These are phyloP conservation scores for Penicillium roqueforti DNA, from an alignment of 495 filamentous ascomycete species.

Conservation along the genomic window DNA sequence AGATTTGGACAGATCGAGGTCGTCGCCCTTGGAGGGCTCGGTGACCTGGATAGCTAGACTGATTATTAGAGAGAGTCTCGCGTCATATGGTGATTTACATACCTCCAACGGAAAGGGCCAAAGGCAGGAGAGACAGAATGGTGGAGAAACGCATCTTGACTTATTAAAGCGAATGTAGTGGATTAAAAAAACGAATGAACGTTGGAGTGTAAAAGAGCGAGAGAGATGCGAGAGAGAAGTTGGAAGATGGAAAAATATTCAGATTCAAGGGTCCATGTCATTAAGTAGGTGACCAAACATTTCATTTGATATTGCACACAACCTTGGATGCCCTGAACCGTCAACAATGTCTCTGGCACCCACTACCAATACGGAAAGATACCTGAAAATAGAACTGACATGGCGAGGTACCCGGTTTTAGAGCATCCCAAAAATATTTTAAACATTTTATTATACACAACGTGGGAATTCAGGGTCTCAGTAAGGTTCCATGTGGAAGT, in stretches of 20 bases:
- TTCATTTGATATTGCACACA: slow-evolving; percentile 2
- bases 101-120: slow-evolving; percentile 26
- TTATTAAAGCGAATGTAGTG: slow-evolving; percentile 1
- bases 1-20: slow-evolving; percentile 26
- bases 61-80: slow-evolving; percentile 1
- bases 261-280: background rate
- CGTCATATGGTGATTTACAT: background rate
- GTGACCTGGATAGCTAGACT: slow-evolving; percentile 31
- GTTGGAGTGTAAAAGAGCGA: background rate
- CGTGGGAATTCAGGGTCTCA: background rate
- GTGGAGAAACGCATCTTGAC: slow-evolving; percentile 26
- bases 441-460: slow-evolving; percentile 9
- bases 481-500: background rate
- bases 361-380: slow-evolving; percentile 1
- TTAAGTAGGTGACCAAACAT: slow-evolving; percentile 1
- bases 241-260: background rate
- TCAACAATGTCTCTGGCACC: background rate
- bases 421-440: slow-evolving; percentile 19
- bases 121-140: slow-evolving; percentile 21
- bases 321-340: background rate
- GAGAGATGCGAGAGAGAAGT: background rate
- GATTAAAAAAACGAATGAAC: slow-evolving; percentile 2
- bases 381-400: slow-evolving; percentile 5
- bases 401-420: background rate
- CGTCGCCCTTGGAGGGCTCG: slow-evolving; percentile 29